These are phyloP conservation scores for Coffea canephora DNA, from an alignment of 257 asterid genomes.

Conservation along the genomic window DNA sequence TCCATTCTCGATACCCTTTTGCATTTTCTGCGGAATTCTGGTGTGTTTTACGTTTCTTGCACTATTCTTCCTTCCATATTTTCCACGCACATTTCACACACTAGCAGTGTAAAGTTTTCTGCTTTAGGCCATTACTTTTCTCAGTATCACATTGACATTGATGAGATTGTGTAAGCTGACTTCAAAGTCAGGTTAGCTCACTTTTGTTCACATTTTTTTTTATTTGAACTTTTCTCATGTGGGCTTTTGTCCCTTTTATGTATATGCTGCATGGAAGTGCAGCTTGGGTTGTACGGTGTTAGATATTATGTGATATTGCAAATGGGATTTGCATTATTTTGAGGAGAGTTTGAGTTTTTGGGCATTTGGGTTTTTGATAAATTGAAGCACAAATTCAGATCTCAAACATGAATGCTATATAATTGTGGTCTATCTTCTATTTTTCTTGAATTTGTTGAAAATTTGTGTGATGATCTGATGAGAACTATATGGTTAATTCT, in stretches of 20 bases:
- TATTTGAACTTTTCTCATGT: background rate
- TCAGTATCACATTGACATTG: conserved; percentile 12
- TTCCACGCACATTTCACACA: conserved; percentile 12
- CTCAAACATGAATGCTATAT: conserved; percentile 16
- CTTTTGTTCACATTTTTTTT: background rate
- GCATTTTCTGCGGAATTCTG: conserved; percentile 20
- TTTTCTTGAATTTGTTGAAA: background rate
- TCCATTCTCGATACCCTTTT: conserved; percentile 15
- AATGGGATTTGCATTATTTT: conserved; percentile 11
- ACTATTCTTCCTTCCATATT: conserved; percentile 1
- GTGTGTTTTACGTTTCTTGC: conserved; percentile 6
- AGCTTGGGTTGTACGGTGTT: background rate
- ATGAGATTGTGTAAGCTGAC: conserved; percentile 7
- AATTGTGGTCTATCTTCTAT: background rate
- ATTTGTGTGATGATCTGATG: conserved; percentile 9
- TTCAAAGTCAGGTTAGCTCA: conserved; percentile 12
- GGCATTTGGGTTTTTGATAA: conserved; percentile 14
- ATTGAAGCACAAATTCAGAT: conserved; percentile 19
- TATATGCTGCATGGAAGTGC: conserved; percentile 10
- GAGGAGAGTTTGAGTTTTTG: conserved; percentile 11
- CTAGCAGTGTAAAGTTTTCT: conserved; percentile 14
- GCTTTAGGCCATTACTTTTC: conserved; percentile 11
- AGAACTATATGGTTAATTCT: background rate
- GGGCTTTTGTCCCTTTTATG: background rate
- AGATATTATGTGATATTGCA: conserved; percentile 7